A percentile compares a stretch with the other conserved stretches of the same genome.
These are phyloP conservation scores for Alternaria sp. DNA, from an alignment of 2,329 filamentous ascomycete species.

Conservation along the genomic window DNA sequence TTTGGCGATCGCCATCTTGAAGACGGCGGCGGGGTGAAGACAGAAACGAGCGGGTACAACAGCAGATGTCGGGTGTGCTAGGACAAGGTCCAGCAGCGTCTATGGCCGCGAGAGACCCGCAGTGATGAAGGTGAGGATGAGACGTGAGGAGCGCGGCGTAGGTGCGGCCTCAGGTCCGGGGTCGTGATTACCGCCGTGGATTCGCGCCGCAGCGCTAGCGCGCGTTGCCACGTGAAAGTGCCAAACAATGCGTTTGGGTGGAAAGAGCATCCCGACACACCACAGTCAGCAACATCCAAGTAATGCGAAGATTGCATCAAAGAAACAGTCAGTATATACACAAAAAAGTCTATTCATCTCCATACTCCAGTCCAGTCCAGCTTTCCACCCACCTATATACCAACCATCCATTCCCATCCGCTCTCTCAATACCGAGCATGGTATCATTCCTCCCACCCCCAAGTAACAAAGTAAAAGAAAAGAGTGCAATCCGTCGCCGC, in stretches of 20 bases:
- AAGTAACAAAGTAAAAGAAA: slow-evolving; percentile 3
- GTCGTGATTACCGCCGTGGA: neutral
- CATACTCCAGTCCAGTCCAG: neutral
- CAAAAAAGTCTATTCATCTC: neutral
- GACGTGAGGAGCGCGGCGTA: neutral
- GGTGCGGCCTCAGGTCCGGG: neutral
- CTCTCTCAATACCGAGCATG: neutral
- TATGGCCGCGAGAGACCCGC: neutral
- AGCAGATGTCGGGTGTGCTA: neutral
- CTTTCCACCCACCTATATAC: neutral
- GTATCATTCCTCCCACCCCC: neutral
- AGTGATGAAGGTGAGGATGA: neutral
- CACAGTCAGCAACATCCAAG: neutral
- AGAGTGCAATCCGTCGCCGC: slow-evolving; percentile 4
- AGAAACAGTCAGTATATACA: neutral
- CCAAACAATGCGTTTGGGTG: neutral
- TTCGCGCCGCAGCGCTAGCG: neutral
- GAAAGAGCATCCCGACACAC: neutral
- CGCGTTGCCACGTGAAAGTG: neutral
- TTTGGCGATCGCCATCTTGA: slow-evolving; percentile 27
- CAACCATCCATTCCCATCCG: neutral
- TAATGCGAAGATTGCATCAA: neutral
- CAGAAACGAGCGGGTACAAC: neutral
- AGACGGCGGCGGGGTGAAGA: neutral
- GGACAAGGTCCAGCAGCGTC: neutral